These are phyloP conservation scores for Auricularia cornea DNA, from an alignment of 768 basidiomycete genomes.

Conservation along the genomic window DNA sequence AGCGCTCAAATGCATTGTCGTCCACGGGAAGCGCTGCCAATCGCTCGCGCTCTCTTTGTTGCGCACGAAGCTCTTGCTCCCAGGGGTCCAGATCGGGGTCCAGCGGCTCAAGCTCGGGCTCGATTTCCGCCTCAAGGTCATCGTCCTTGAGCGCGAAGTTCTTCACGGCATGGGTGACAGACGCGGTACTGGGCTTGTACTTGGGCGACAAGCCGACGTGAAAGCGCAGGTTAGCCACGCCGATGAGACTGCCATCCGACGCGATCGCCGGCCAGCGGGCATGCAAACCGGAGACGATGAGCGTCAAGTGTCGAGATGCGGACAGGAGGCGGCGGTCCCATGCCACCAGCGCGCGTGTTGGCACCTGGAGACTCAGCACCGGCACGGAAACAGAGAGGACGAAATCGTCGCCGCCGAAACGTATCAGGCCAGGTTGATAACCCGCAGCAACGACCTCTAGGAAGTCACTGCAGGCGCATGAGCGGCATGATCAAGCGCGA, in stretches of 20 bases:
- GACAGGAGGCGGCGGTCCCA: conserved; percentile 63
- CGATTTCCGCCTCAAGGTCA: conserved; percentile 15
- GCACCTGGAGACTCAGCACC: conserved; percentile 43
- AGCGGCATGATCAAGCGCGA: not conserved
- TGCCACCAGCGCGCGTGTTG: conserved; percentile 59
- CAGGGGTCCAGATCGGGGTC: conserved; percentile 25
- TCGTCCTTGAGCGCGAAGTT: conserved; percentile 35
- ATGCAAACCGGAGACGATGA: conserved; percentile 53
- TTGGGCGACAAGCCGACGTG: conserved; percentile 50
- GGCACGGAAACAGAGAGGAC: conserved; percentile 51
- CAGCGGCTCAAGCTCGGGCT: conserved; percentile 14
- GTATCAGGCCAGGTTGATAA: conserved; percentile 53
- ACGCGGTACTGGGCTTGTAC: conserved; percentile 52
- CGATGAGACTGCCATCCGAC: conserved; percentile 34
- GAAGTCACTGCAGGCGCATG: conserved; percentile 40
- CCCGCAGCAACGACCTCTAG: conserved; percentile 46
- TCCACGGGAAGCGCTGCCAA: conserved; percentile 5
- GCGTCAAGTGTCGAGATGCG: conserved; percentile 47
- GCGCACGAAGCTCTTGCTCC: conserved; percentile 29
- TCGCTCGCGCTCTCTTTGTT: conserved; percentile 10
- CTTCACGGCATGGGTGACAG: conserved; percentile 39
- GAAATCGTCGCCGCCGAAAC: conserved; percentile 42
- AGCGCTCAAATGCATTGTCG: conserved; percentile 37
- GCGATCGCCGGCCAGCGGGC: conserved; percentile 46
- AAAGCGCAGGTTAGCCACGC: conserved; percentile 35